These are phyloP conservation scores for Dendrothele bispora DNA, from an alignment of 768 basidiomycete genomes.

Conservation along the genomic window DNA sequence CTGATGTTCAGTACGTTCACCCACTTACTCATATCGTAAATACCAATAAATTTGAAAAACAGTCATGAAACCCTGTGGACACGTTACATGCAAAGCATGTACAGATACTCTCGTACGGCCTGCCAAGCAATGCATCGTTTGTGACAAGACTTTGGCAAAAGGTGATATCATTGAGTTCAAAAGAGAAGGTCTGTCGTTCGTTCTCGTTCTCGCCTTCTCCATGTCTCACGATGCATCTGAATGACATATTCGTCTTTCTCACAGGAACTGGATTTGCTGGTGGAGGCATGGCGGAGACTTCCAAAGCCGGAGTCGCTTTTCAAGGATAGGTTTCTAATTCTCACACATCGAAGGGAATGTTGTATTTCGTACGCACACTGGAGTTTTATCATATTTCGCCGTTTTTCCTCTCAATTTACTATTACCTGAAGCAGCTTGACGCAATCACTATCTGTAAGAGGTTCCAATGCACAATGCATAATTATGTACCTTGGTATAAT, in stretches of 20 bases:
- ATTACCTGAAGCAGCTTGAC: too few species aligned
- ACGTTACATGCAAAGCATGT: conserved; percentile 91
- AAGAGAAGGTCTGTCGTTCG: conserved; percentile 89
- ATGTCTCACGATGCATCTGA: neutral
- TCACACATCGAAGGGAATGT: too few species aligned
- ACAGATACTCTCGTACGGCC: conserved; percentile 83
- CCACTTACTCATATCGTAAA: neutral
- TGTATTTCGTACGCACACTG: too few species aligned
- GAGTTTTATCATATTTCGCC: too few species aligned
- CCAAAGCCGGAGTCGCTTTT: conserved; percentile 78
- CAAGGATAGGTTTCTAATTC: conserved; percentile 63
- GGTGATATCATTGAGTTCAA: conserved; percentile 81
- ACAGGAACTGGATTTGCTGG: conserved; percentile 91
- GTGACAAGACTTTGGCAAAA: conserved; percentile 65
- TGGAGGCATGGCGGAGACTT: conserved; percentile 91
- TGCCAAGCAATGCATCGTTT: conserved; percentile 82
- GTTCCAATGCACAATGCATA: too few species aligned
- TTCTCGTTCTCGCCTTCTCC: neutral
- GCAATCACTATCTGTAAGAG: too few species aligned
- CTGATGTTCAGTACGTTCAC: conserved; percentile 55
- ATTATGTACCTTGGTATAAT: too few species aligned
- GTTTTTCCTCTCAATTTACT: too few species aligned
- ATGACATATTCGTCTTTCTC: neutral
- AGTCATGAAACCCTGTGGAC: conserved; percentile 87
- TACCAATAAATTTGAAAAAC: too few species aligned